A percentile compares a stretch with the other conserved stretches of the same genome.
phyloP scores from a whole-genome alignment of 768 basidiomycete genomes.

The Lentinula guzmanii region DNA sequence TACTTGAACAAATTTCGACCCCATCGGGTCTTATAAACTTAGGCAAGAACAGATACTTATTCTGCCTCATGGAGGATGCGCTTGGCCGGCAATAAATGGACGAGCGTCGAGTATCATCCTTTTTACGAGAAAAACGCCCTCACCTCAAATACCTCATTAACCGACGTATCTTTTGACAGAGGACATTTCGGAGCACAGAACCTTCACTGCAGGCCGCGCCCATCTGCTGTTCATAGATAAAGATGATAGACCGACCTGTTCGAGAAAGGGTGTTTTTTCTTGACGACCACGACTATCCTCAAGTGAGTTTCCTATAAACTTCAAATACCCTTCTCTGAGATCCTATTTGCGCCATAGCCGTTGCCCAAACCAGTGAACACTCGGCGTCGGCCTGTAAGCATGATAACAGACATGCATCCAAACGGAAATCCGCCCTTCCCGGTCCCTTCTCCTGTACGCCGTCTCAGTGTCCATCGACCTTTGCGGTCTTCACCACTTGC shows the following conservation, averaged over 20 bases:
- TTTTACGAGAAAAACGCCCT: not conserved
- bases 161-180: not conserved
- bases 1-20: not conserved
- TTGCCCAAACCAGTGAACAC: not conserved
- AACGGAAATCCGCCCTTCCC: not conserved
- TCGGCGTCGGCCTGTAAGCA: not conserved
- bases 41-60: not conserved
- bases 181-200: not conserved
- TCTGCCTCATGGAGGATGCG: not conserved
- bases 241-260: not conserved
- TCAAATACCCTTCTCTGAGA: not conserved
- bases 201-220: too few species aligned
- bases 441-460: not conserved
- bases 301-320: not conserved
- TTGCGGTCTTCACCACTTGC: conserved; percentile 4
- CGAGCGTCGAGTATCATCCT: not conserved
- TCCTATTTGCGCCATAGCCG: not conserved
- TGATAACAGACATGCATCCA: not conserved
- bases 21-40: not conserved
- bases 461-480: not conserved
- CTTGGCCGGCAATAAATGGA: not conserved
- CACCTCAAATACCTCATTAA: not conserved
- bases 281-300: not conserved
- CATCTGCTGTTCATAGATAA: not conserved
- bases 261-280: not conserved